Base-by-base conservation (phyloP, 179 eudicot genomes). In the Corrigiola litoralis region DNA sequence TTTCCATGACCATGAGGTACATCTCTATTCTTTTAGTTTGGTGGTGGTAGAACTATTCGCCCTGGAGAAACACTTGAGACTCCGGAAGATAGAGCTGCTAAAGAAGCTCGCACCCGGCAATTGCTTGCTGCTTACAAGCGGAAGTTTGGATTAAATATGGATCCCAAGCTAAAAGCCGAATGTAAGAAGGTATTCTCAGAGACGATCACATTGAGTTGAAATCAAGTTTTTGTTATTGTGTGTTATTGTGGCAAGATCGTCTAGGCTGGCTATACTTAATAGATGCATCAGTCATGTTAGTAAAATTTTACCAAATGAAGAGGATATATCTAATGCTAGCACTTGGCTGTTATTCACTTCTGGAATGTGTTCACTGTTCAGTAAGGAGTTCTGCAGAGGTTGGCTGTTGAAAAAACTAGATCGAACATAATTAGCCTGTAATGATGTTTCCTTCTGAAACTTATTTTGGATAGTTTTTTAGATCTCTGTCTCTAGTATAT, bases 1-100 rank as follows among this genome's bases (percentile, higher is more conserved):
- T 66, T 32, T 66, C 18, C 36, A 49, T 27, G 24, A 51, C 21
- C 46, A 42, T 65, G 61, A 47, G 63, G 27, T 16, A 27, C 12
- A 8, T 21, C 31, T 29, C 14, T 55, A 46, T 1, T 49, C 67
- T 53, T 69, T 34, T 79, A 92, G 96, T 92, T 60, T 80, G 98
- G 98, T 54, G 98, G 98, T 50, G 98, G 96, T 66, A 87, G 82
- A 83, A 81, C 42, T 70, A 76, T 92, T 77, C 92, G 79, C 40
- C 96, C 95, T 17, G 98, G 98, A 52, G 87, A 92, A 48, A 76
- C 61, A 57, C 87, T 92, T 48, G 98, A 89, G 75, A 79, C 85
- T 58, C 75, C 67, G 11, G 95, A 89, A 73, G 88, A 79, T 42
- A 87, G 60, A 74, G 85, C 90, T 70, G 85, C 88, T 55, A 92